Conservation (phyloP, 78 protist genomes). For the Monocercomonoides exilis region DNA sequence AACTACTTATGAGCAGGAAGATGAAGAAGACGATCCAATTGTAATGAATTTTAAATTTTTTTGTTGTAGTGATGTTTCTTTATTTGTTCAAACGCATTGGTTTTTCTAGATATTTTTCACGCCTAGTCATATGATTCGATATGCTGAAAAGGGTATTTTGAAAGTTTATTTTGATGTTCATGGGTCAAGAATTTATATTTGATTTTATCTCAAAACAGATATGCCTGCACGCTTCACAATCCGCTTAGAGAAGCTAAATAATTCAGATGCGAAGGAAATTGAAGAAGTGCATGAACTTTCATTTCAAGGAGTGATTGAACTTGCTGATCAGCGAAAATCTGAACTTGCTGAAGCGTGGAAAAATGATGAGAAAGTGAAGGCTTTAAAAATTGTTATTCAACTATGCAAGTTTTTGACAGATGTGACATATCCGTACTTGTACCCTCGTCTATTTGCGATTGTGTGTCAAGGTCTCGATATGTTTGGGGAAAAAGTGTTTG, state of each 20-base stretch:
- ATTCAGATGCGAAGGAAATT: neutral
- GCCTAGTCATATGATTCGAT: neutral
- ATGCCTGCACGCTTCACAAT: neutral
- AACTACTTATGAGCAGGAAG: too few relatives aligned
- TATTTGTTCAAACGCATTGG: too few relatives aligned
- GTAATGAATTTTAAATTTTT: too few relatives aligned
- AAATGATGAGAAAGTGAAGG: neutral
- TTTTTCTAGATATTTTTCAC: neutral
- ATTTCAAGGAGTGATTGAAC: slow-evolving; percentile 1
- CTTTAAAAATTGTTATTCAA: slow-evolving; percentile 7
- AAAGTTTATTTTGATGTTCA: neutral
- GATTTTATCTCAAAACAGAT: neutral
- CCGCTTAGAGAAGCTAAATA: neutral
- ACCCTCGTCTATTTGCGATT: slow-evolving; percentile 6
- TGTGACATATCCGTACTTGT: neutral
- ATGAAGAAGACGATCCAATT: too few relatives aligned
- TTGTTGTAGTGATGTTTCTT: too few relatives aligned
- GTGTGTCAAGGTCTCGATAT: neutral
- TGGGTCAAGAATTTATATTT: neutral
- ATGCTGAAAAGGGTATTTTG: neutral
- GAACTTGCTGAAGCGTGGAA: neutral
- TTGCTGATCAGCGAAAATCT: neutral
- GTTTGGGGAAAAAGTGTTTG: neutral
- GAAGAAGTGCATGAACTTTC: neutral
- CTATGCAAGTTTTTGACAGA: neutral